Base-by-base conservation (phyloP, 352 stramenopile species). In the Elongisporangium anandrum region DNA sequence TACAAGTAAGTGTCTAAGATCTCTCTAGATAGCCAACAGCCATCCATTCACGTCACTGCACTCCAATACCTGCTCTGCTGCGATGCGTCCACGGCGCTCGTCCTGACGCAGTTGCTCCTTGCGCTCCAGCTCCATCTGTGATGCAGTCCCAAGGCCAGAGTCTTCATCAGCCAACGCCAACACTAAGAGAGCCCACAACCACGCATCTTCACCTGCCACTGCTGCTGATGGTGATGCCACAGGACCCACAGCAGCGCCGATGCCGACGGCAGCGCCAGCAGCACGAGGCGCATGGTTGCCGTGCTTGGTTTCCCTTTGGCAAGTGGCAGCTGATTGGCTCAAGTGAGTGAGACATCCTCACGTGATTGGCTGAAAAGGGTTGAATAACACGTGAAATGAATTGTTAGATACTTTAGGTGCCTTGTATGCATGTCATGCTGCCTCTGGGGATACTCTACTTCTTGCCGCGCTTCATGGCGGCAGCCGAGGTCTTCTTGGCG, bases 1-100 rank as follows among this genome's bases (percentile, higher is more conserved):
- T 92, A 52, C 0, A 24, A 45, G 5, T 26, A 63, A 12, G 38
- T 34, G 24, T 12, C 15, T 22, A 5, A 20, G 61, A 12, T 19
- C 39, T 5, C 8, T 38, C 52, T 59, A 22, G 29, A 60, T 58
- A 48, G 16, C 2, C 17, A 22, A 17, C 3, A 41, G 2, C 12
- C 50, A 9, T 34, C 8, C 19, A 16, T 47, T 19, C 45, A 9
- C 9, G 24, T 17, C 34, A 17, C 1, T 45, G 1, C 16, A 17
- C 20, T 45, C 23, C 2, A 19, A 62, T 41, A 85, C 78, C 63
- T 90, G 87, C 23, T 94, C 85, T 26, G 85, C 81, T 23, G 79
- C 69, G 3, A 91, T 68, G 4, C 85, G 75, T 0, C 85, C 85
- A 57, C 66, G 68, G 15, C 83, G 77, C 61, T 94, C 85, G 29